Conservation (phyloP, 129 eudicot genomes). For the Centrapalus pauciflorus region DNA sequence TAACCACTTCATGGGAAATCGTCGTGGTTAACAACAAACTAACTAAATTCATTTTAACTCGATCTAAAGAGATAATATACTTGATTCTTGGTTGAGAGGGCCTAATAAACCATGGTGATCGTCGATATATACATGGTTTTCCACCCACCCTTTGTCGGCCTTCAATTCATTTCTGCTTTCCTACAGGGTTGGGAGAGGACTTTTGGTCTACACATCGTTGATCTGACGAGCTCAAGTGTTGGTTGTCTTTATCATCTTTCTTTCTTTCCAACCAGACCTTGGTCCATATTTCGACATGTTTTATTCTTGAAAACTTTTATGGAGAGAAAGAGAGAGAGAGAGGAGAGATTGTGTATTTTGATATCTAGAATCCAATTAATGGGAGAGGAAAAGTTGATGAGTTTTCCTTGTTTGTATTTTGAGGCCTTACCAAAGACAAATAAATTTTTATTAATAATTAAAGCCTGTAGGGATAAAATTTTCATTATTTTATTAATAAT, state of each 20-base stretch:
- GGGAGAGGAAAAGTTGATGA: not conserved
- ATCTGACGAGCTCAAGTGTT: not conserved
- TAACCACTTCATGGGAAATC: slow-evolving; percentile 61
- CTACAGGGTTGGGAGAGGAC: not conserved
- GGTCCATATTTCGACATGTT: not conserved
- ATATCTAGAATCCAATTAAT: slow-evolving; percentile 12
- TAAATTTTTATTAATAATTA: too few species aligned
- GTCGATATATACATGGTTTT: slow-evolving; percentile 3
- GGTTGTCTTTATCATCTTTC: slow-evolving; percentile 3
- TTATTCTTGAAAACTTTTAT: not conserved
- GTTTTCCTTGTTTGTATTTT: too few species aligned
- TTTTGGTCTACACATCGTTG: slow-evolving; percentile 9
- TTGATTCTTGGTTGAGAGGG: too few species aligned
- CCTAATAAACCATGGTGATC: slow-evolving; percentile 7
- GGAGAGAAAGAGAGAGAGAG: not conserved
- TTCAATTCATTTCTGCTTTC: too few species aligned
- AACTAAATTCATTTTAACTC: slow-evolving; percentile 15
- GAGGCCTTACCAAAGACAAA: too few species aligned
- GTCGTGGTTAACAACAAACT: slow-evolving; percentile 42
- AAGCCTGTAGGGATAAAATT: too few species aligned
- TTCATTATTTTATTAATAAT: too few species aligned
- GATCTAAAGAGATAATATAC: not conserved
- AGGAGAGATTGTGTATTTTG: slow-evolving; percentile 1
- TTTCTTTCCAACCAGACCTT: not conserved
- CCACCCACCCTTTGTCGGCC: not conserved